Conservation (phyloP, 495 filamentous ascomycete species). For the Penicillium lividum region DNA sequence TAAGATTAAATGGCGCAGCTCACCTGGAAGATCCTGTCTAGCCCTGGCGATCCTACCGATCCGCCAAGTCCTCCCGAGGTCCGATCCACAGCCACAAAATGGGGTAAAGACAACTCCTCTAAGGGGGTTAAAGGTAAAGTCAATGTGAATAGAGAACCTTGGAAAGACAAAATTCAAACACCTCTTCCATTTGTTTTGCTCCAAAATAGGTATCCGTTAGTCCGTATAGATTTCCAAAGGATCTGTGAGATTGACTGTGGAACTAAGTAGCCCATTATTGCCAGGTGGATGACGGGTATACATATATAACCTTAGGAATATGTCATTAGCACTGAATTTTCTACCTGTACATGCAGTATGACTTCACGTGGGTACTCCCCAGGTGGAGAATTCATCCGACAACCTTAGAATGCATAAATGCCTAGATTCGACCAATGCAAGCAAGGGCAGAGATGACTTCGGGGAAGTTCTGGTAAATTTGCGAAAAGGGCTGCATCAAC, state of each 20-base stretch:
- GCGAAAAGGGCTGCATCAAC: background rate
- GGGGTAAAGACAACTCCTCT: background rate
- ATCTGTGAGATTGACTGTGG: background rate
- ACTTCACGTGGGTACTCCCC: too few relatives aligned
- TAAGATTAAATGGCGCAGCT: background rate
- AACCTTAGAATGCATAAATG: constrained; percentile 25
- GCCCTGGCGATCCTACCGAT: constrained; percentile 8
- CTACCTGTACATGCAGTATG: too few relatives aligned
- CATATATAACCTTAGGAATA: too few relatives aligned
- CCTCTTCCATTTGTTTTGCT: too few relatives aligned
- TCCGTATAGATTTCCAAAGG: background rate
- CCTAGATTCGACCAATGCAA: constrained; percentile 43
- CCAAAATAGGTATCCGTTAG: too few relatives aligned
- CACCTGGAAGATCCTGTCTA: constrained; percentile 7
- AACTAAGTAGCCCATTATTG: background rate
- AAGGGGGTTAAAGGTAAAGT: background rate
- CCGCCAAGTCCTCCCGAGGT: constrained; percentile 10
- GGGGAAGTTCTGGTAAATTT: background rate
- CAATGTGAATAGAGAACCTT: background rate
- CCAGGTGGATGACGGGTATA: background rate
- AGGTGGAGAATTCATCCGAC: too few relatives aligned
- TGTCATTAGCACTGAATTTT: background rate
- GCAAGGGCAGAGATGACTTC: constrained; percentile 29
- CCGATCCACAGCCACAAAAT: constrained; percentile 2
- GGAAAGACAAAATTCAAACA: background rate